Conservation (phyloP, 805 yeast genomes). For the Metschnikowia cerradonensis region DNA sequence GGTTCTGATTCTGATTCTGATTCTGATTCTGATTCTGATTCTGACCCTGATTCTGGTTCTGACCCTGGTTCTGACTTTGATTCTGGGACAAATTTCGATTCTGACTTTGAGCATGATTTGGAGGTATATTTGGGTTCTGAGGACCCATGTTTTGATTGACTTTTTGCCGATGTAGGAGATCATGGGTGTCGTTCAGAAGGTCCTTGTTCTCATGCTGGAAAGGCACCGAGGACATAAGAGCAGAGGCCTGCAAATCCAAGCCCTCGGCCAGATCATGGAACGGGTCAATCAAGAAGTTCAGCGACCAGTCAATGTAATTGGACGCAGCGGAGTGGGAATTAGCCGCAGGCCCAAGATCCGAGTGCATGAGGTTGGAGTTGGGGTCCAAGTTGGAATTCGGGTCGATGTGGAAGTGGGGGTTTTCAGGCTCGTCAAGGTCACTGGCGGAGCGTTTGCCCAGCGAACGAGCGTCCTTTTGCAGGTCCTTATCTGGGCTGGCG, state of each 20-base stretch:
- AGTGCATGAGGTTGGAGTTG: background rate
- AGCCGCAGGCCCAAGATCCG: background rate
- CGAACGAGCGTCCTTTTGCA: background rate
- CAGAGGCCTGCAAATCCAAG: constrained; percentile 25
- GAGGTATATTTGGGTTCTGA: background rate
- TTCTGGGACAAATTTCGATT: background rate
- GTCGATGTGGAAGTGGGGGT: constrained; percentile 1
- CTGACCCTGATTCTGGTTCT: background rate
- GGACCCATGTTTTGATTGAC: background rate
- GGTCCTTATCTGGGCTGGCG: background rate
- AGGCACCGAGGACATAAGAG: constrained; percentile 1
- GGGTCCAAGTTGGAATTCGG: background rate
- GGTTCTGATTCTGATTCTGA: background rate
- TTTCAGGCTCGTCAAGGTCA: background rate
- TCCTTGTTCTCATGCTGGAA: background rate
- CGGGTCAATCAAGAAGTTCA: constrained; percentile 30
- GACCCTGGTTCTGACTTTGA: background rate
- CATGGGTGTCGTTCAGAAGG: background rate
- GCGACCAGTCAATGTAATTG: constrained; percentile 29
- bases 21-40: background rate
- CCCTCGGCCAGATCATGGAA: constrained; percentile 28
- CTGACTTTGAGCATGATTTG: background rate
- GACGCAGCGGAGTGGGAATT: background rate
- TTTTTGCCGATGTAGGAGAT: background rate
- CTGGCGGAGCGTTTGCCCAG: background rate